These are phyloP conservation scores for Pseudopyrenochaeta lycopersici DNA, from an alignment of 2,329 filamentous ascomycete genomes.

Conservation along the genomic window DNA sequence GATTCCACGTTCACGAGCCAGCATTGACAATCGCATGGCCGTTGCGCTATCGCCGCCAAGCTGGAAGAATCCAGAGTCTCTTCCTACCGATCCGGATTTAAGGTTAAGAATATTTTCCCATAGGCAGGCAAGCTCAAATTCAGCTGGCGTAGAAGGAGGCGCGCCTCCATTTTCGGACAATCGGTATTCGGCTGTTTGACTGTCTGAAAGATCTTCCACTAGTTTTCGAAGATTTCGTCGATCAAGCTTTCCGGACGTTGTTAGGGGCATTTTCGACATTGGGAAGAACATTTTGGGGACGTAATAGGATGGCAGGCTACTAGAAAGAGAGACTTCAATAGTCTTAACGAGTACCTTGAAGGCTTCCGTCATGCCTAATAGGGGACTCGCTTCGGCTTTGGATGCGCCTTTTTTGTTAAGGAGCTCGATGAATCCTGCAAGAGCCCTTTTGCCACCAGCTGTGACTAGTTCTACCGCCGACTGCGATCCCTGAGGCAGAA, in stretches of 20 bases:
- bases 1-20: slow-evolving; percentile 18
- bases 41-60: slow-evolving; percentile 29
- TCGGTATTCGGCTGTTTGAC: slow-evolving; percentile 1
- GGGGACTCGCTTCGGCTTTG: too few species aligned
- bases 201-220: slow-evolving; percentile 14
- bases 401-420: neutral
- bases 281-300: slow-evolving; percentile 25
- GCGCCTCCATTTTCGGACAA: neutral
- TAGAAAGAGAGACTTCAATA: slow-evolving; percentile 5
- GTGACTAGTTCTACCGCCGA: too few species aligned
- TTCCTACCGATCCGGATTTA: slow-evolving; percentile 10
- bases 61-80: slow-evolving; percentile 26
- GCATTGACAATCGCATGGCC: slow-evolving; percentile 27
- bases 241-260: slow-evolving; percentile 14
- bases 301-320: slow-evolving; percentile 21
- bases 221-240: slow-evolving; percentile 13
- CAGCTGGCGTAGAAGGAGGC: slow-evolving; percentile 14
- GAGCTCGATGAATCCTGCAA: slow-evolving; percentile 15
- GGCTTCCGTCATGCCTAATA: slow-evolving; percentile 2
- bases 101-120: slow-evolving; percentile 23
- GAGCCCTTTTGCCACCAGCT: slow-evolving; percentile 8
- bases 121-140: slow-evolving; percentile 13
- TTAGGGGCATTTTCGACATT: slow-evolving; percentile 20
- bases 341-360: slow-evolving; percentile 12
- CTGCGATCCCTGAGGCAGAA: too few species aligned